These are phyloP conservation scores for Xylaria polymorpha DNA, from an alignment of 2,329 filamentous ascomycete species.

Conservation along the genomic window DNA sequence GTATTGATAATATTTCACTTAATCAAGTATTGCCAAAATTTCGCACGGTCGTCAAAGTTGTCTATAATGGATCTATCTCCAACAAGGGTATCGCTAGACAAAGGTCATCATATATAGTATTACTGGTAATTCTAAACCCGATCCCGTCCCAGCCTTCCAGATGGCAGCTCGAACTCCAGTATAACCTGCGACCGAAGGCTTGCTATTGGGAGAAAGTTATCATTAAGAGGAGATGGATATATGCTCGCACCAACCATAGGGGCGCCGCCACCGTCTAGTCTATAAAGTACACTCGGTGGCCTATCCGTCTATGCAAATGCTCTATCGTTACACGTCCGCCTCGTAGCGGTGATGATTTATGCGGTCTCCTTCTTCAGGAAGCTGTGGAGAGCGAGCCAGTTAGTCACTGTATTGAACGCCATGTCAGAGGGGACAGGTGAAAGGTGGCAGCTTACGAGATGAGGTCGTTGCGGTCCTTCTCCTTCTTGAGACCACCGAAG, in stretches of 20 bases:
- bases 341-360: conserved; percentile 61
- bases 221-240: conserved; percentile 50
- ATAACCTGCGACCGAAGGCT: conserved; percentile 31
- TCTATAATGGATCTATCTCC: not conserved
- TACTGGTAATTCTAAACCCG: conserved; percentile 31
- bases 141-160: conserved; percentile 35
- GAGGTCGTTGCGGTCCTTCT: conserved; percentile 98
- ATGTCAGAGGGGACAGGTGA: no score
- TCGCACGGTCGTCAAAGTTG: not conserved
- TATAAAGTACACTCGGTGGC: conserved; percentile 51
- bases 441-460: conserved; percentile 78
- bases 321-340: conserved; percentile 52
- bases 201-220: conserved; percentile 31
- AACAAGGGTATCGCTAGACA: conserved; percentile 27
- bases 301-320: conserved; percentile 50
- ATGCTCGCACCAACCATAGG: conserved; percentile 42
- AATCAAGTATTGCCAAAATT: not conserved
- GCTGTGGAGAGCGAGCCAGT: conserved; percentile 52
- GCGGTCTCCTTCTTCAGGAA: conserved; percentile 77
- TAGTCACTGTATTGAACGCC: not conserved
- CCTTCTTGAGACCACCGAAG: conserved; percentile 99
- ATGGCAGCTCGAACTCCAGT: conserved; percentile 33
- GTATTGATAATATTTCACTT: not conserved
- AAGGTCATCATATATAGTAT: conserved; percentile 32
- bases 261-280: conserved; percentile 50